Evolutionary conservation across 768 basidiomycete species (phyloP).

Genomic region (Hypholoma fasciculare): DNA sequence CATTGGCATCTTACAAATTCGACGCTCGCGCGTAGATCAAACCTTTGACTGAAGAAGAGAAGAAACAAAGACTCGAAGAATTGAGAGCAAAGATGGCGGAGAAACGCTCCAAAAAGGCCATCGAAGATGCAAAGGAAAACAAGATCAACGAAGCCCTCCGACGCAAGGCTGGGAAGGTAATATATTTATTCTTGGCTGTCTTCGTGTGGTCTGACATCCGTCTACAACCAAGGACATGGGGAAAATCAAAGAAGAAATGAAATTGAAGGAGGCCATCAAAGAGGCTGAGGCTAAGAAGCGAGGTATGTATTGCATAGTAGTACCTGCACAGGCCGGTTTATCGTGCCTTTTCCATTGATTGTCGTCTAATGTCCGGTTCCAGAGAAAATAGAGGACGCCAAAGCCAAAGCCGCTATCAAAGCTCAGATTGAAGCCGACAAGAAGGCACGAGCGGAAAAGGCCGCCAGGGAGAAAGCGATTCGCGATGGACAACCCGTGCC

Average conservation of each 20-base stretch:
- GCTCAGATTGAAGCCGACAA: conserved; percentile 72
- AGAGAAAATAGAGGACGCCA: conserved; percentile 92
- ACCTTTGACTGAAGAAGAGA: conserved; percentile 94
- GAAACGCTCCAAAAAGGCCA: conserved; percentile 74
- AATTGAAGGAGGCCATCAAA: conserved; percentile 77
- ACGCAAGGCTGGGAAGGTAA: conserved; percentile 82
- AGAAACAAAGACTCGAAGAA: conserved; percentile 76
- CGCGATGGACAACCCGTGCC: conserved; percentile 66
- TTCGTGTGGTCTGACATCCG: too few relatives aligned
- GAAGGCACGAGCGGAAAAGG: conserved; percentile 81
- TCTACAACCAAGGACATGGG: conserved; percentile 55
- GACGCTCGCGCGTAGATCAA: conserved; percentile 53
- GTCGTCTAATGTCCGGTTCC: neutral
- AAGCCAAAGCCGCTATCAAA: conserved; percentile 83
- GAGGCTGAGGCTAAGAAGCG: conserved; percentile 80
- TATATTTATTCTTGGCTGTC: conserved; percentile 5
- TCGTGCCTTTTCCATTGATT: neutral
- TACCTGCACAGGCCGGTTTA: neutral
- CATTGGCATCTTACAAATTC: neutral
- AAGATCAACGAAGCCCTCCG: conserved; percentile 77
- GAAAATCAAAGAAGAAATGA: conserved; percentile 72
- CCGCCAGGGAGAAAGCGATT: conserved; percentile 88
- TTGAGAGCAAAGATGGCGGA: conserved; percentile 76
- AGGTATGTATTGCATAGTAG: conserved; percentile 49
- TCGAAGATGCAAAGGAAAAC: conserved; percentile 70